Evolutionary conservation across 1,284 basidiomycete genomes (phyloP).

Genomic region (Cutaneotrichosporon arboriforme): DNA sequence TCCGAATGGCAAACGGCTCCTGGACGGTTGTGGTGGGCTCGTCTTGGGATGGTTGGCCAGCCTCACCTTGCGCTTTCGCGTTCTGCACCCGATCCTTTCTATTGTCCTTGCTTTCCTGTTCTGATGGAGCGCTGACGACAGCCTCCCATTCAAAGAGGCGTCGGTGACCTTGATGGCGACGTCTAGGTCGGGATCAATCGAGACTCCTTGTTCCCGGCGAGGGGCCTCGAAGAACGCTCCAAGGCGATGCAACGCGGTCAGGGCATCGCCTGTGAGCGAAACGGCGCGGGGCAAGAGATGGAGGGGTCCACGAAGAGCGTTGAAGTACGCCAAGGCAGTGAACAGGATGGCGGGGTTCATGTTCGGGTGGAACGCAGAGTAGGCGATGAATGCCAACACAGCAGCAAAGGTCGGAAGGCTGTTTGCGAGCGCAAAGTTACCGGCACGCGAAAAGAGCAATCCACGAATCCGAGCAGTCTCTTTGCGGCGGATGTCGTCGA

Average conservation of each 20-base stretch:
- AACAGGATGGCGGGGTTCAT: conserved; percentile 68
- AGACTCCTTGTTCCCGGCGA: conserved; percentile 47
- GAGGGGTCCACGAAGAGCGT: conserved; percentile 38
- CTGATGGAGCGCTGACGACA: background rate
- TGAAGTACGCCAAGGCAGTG: conserved; percentile 67
- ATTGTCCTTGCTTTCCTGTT: too few species aligned
- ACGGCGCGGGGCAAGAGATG: background rate
- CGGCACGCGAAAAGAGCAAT: background rate
- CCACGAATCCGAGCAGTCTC: conserved; percentile 48
- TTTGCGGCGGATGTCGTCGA: conserved; percentile 60
- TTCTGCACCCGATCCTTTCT: background rate
- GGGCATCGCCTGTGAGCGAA: background rate
- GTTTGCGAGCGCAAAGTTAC: conserved; percentile 1
- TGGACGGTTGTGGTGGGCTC: too few species aligned
- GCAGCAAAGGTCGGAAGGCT: conserved; percentile 41
- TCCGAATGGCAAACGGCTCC: conserved; percentile 53
- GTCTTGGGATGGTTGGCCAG: too few species aligned
- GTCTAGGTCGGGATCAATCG: conserved; percentile 52
- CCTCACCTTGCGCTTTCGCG: background rate
- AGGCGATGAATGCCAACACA: conserved; percentile 61
- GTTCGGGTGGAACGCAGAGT: conserved; percentile 57
- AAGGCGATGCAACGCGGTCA: background rate
- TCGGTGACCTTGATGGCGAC: conserved; percentile 54
- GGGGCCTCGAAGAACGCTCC: conserved; percentile 37
- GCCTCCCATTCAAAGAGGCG: conserved; percentile 59